These are phyloP conservation scores for Cladosporium colombiae DNA, from an alignment of 2,329 filamentous ascomycete species.

Conservation along the genomic window DNA sequence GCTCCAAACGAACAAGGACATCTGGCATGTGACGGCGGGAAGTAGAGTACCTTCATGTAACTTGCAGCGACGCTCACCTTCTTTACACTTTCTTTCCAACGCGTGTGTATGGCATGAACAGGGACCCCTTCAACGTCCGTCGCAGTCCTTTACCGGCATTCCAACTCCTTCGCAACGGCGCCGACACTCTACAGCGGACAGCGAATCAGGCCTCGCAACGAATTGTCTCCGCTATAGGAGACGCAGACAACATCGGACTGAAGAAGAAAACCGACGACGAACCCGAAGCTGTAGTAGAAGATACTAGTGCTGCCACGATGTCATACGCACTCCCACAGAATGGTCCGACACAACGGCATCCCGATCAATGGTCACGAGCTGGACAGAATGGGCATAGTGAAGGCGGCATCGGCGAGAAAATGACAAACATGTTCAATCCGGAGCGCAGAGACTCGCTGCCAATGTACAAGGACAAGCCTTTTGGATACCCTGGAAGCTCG, in stretches of 20 bases:
- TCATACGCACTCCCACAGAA: conserved; percentile 46
- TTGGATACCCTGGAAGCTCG: conserved; percentile 61
- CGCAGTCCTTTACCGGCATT: conserved; percentile 27
- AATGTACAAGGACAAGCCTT: conserved; percentile 99
- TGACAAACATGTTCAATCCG: conserved; percentile 65
- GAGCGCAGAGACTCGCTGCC: conserved; percentile 64
- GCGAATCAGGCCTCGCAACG: conserved; percentile 15
- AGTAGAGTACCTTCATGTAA: not conserved
- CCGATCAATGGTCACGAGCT: conserved; percentile 30
- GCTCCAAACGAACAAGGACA: conserved; percentile 15
- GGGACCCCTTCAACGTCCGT: conserved; percentile 50
- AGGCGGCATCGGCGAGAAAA: conserved; percentile 59
- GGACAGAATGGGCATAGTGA: conserved; percentile 33
- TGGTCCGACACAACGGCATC: conserved; percentile 45
- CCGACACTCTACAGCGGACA: conserved; percentile 20
- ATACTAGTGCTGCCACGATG: conserved; percentile 34
- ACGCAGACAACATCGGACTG: conserved; percentile 7
- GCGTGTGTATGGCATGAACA: conserved; percentile 41
- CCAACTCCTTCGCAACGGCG: conserved; percentile 27
- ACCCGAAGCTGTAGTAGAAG: not conserved
- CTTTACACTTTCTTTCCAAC: not conserved
- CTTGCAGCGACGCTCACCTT: not conserved
- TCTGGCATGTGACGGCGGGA: conserved; percentile 20
- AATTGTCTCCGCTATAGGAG: conserved; percentile 21
- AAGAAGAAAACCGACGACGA: conserved; percentile 20